These are phyloP conservation scores for Akebia trifoliata DNA, from an alignment of 164 flowering plant species.

Conservation along the genomic window DNA sequence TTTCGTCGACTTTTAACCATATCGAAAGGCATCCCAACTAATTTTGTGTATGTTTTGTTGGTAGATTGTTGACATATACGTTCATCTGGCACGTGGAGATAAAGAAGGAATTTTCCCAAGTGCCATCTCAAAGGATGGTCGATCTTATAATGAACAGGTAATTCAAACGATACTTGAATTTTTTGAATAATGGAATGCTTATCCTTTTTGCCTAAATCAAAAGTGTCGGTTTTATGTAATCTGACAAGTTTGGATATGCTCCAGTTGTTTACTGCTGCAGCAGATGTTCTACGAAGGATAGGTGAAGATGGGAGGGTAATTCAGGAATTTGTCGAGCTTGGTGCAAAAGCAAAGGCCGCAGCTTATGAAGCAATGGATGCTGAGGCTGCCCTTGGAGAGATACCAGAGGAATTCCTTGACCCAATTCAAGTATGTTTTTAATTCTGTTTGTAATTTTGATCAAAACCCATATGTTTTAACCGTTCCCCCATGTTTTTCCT, in stretches of 20 bases:
- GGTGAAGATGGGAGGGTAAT: conserved; percentile 75
- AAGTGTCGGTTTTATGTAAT: background rate
- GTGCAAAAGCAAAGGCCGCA: conserved; percentile 74
- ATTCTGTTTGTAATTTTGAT: background rate
- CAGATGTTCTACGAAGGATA: conserved; percentile 69
- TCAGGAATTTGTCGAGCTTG: conserved; percentile 80
- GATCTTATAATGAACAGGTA: conserved; percentile 98
- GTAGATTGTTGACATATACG: conserved; percentile 89
- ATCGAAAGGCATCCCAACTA: conserved; percentile 7
- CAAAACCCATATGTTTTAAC: background rate
- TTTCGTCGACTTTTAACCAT: too few species aligned
- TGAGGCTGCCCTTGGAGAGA: conserved; percentile 90
- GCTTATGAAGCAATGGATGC: conserved; percentile 90
- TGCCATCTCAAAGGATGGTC: conserved; percentile 93
- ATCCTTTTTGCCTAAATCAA: background rate
- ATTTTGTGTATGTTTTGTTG: conserved; percentile 12
- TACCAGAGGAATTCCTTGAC: conserved; percentile 97
- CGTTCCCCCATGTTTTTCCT: background rate
- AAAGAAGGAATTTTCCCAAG: conserved; percentile 66
- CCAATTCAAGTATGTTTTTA: conserved; percentile 77
- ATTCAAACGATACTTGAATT: background rate
- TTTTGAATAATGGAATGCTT: background rate
- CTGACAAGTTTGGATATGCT: conserved; percentile 17
- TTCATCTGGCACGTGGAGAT: conserved; percentile 91
- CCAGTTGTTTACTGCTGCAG: conserved; percentile 88